Conservation (phyloP, 176 grass and related monocot species). For the Puccinellia tenuiflora region DNA sequence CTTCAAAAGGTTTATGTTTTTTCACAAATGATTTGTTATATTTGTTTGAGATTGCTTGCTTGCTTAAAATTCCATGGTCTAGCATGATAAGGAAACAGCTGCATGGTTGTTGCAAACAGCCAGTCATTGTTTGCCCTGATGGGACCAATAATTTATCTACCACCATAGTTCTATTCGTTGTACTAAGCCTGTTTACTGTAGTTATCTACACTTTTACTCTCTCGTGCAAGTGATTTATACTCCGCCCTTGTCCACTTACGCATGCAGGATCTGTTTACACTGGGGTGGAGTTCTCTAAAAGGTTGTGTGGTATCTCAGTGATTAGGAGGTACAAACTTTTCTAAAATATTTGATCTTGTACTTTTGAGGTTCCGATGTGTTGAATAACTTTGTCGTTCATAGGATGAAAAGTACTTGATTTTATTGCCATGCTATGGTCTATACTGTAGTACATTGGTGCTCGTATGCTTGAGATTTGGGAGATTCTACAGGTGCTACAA, state of each 20-base stretch:
- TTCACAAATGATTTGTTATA: not conserved
- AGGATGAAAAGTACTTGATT: not conserved
- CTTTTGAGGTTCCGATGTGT: not conserved
- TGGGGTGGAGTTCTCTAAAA: constrained; percentile 88
- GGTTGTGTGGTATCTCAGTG: constrained; percentile 93
- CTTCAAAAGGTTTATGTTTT: not conserved
- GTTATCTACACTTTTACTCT: constrained; percentile 13
- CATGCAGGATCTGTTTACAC: constrained; percentile 44
- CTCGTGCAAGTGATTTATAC: constrained; percentile 3
- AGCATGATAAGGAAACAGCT: not conserved
- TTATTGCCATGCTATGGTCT: not conserved
- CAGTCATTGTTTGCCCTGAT: not conserved
- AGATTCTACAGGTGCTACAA: not conserved
- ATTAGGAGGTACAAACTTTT: constrained; percentile 74
- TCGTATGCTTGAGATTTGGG: not conserved
- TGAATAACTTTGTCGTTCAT: not conserved
- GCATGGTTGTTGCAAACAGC: not conserved
- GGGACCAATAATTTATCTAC: not conserved
- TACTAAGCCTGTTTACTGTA: not conserved
- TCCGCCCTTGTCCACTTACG: constrained; percentile 16
- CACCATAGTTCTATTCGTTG: not conserved
- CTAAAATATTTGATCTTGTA: constrained; percentile 3
- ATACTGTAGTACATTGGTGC: constrained; percentile 9
- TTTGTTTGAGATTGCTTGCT: not conserved
- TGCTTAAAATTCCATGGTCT: not conserved